Evolutionary conservation across 768 basidiomycete species (phyloP), one percentile per base, ranked within the genome.

Genomic region (Pisolithus microcarpus): DNA sequence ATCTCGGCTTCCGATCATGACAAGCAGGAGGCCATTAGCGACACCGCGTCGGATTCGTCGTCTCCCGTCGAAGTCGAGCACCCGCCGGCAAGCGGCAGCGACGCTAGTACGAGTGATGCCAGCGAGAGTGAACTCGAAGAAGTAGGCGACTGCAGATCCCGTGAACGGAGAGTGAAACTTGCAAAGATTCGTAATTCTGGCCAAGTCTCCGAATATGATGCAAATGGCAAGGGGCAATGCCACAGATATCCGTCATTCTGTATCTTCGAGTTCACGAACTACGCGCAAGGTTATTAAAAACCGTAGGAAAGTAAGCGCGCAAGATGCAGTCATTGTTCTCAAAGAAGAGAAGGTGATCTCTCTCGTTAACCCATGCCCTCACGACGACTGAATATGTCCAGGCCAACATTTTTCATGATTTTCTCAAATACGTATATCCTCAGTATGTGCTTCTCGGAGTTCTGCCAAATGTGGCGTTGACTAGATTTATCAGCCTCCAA

Each of bases 371-470:
- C 53, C 15, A 50, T 18, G 34, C 7, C 30, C n/a, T 38, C 30
- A 16, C 23, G 7, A 44, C 23, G 45, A 51, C 24, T 51, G 36
- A 34, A 44, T 19, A 6, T 39, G 18, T 8, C 23, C 56, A 86
- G 79, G 90, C 93, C 2, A 78, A 72, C 63, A 89, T 84, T 10
- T 94, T 96, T 65, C 92, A 95, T 52, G 93, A 95, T 66, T 92
- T 95, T 64, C 77, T 96, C 52, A 90, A 88, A 71, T 94, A 85
- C 64, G 81, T 93, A 47, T 95, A 96, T 66, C 93, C 93, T 18
- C 88, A 94, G 91, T 92, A 68, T 61, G 85, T 69, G 13, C n/a
- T 24, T 16, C 49, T 34, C 2, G 38, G 15, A 8, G 23, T 11
- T 49, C 34, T 8, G 43, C 48, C 1, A 11, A 51, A 48, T 13